A percentile compares a stretch with the other conserved stretches of the same genome.
phyloP scores from a whole-genome alignment of 129 eudicot species.

The Glebionis coronaria region DNA sequence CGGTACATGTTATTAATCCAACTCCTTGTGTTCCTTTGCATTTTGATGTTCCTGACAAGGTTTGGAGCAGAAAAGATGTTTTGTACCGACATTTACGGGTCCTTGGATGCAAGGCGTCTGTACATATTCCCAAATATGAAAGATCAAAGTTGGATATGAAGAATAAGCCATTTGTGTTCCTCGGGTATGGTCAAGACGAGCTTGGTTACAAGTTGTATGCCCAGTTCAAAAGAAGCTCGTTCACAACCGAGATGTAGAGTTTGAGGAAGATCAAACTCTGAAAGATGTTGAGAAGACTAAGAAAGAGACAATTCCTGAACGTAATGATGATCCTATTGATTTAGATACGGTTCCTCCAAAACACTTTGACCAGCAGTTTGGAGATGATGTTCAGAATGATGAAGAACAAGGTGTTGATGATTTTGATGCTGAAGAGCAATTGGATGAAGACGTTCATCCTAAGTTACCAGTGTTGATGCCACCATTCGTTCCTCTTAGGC shows the following conservation, averaged over 20 bases:
- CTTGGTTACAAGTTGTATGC: constrained; percentile 19
- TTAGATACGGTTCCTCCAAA: not conserved
- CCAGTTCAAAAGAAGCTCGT: constrained; percentile 5
- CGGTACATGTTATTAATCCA: not conserved
- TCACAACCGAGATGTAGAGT: not conserved
- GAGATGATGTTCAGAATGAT: not conserved
- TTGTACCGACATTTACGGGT: not conserved
- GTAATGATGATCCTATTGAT: not conserved
- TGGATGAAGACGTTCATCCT: not conserved
- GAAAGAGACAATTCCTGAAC: not conserved
- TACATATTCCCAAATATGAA: not conserved
- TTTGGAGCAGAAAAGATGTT: not conserved
- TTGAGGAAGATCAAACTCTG: not conserved
- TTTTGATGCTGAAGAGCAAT: not conserved
- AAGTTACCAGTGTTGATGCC: not conserved
- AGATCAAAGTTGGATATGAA: not conserved
- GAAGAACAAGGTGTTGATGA: not conserved
- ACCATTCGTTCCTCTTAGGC: not conserved
- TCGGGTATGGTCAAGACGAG: not conserved
- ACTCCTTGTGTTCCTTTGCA: not conserved
- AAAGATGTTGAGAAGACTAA: constrained; percentile 4
- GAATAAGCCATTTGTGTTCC: not conserved
- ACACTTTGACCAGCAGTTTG: not conserved
- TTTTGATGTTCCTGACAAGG: not conserved
- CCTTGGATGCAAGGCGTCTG: not conserved